These are phyloP conservation scores for Mrakia gelida DNA, from an alignment of 768 basidiomycete species.

Conservation along the genomic window DNA sequence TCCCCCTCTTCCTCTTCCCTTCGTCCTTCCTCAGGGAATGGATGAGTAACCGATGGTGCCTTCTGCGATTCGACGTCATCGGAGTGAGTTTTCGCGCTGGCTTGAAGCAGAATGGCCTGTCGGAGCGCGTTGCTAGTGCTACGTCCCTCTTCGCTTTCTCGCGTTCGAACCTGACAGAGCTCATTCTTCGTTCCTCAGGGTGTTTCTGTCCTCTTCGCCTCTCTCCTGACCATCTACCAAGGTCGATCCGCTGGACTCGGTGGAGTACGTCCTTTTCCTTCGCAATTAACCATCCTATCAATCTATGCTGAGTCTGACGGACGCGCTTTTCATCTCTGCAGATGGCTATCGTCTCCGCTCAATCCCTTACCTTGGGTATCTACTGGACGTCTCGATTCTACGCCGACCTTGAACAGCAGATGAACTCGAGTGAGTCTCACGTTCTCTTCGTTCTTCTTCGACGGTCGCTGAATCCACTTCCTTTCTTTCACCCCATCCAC, in stretches of 20 bases:
- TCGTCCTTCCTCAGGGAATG: constrained; percentile 57
- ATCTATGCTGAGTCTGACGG: background rate
- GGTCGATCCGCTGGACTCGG: constrained; percentile 54
- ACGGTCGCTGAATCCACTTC: background rate
- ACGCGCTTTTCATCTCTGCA: background rate
- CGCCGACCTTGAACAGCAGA: background rate
- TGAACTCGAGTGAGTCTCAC: background rate
- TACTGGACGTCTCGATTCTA: background rate
- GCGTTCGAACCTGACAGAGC: no score
- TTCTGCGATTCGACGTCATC: constrained; percentile 74
- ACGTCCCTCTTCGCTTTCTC: constrained; percentile 56
- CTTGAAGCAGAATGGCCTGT: background rate
- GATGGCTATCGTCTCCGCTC: constrained; percentile 60
- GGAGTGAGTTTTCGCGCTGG: constrained; percentile 55
- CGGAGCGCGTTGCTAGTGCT: no score
- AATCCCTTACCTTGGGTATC: constrained; percentile 67
- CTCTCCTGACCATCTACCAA: background rate
- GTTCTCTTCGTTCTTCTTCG: background rate
- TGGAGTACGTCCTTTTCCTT: constrained; percentile 51
- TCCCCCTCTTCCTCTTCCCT: constrained; percentile 35
- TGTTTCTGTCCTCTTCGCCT: constrained; percentile 27
- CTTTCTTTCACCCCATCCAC: background rate
- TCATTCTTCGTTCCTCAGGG: constrained; percentile 69
- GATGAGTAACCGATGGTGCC: constrained; percentile 85
- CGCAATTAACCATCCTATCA: constrained; percentile 38